Base-by-base conservation (phyloP, 2,329 filamentous ascomycete species). In the Diaporthe citri region DNA sequence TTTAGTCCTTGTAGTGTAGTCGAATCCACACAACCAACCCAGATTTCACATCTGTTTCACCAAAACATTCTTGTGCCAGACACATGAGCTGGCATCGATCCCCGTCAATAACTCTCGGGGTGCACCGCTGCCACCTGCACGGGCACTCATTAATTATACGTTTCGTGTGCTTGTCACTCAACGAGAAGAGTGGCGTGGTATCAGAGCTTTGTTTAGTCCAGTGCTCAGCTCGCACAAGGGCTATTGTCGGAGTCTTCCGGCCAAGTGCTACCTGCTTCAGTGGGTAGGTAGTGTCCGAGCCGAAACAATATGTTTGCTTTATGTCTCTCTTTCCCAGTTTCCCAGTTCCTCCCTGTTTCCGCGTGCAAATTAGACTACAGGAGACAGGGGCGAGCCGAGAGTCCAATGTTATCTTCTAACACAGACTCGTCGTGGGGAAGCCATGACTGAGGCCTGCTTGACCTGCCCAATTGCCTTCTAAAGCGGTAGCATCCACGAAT, bases 381-480 rank as follows among this genome's bases (percentile, higher is more conserved):
- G 12, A 41, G n/a, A 28, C n/a, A 55, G 31, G 48, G 48, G 64
- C 64, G 6, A n/a, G 20, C 15, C 25, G 64, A 22, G 64, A 41
- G 36, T 1, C 34, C 34, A 39, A 51, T 22, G 64, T 55, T 69
- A 69, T 69, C 64, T 41, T 69, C 13, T 28, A 31, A 52, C 34
- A 15, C n/a, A 28, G 5, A 22, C 64, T 22, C n/a, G 20, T 34
- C 64, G 64, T 69, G 64, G 64, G 46, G 48, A 69, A 69, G 64
- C 64, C 46, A 69, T 55, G 64, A 69, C 46, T 55, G 31, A 55
- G 64, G 64, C 64, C 15, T 28, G 48, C 34, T 22, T 22, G 64
- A 69, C 64, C 64, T 69, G 64, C 48, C 64, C 64, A 69, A 69
- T 69, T 69, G 64, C 48, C 46, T 55, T 69, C 48, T 55, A 55